A percentile compares a stretch with the other conserved stretches of the same genome.
phyloP scores from a whole-genome alignment of 2,329 filamentous ascomycete genomes.

The Ceratocystis papillata region DNA sequence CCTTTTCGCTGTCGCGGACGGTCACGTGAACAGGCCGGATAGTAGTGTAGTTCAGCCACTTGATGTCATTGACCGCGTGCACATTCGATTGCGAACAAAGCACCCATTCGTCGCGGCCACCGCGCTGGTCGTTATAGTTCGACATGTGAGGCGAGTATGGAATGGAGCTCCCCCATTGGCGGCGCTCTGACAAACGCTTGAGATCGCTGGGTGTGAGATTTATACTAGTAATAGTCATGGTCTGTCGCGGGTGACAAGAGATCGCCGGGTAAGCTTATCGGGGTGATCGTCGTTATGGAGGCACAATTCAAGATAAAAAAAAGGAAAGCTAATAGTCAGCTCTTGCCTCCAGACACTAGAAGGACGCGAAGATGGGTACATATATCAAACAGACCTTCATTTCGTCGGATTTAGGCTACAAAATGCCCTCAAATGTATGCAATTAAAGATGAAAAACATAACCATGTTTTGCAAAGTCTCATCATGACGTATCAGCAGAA shows the following conservation, averaged over 20 bases:
- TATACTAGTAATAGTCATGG: conserved; percentile 4
- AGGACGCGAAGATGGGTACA: not conserved
- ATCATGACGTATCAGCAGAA: too few relatives aligned
- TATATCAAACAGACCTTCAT: not conserved
- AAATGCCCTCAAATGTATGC: not conserved
- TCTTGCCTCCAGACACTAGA: too few relatives aligned
- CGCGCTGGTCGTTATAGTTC: not conserved
- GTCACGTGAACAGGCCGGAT: conserved; percentile 8
- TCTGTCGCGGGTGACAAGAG: not conserved
- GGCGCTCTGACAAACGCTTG: not conserved
- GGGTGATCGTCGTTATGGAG: not conserved
- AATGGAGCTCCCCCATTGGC: conserved; percentile 1
- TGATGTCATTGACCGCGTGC: conserved; percentile 15
- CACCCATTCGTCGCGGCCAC: conserved; percentile 10
- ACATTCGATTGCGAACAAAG: conserved; percentile 7
- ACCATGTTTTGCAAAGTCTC: too few relatives aligned
- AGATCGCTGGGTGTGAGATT: conserved; percentile 6
- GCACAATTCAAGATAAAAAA: not conserved
- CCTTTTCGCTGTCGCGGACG: not conserved
- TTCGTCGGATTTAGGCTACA: not conserved
- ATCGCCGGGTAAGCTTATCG: not conserved
- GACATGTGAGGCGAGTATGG: conserved; percentile 9
- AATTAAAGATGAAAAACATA: not conserved
- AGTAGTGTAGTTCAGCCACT: conserved; percentile 9
- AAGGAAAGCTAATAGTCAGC: too few relatives aligned